A percentile compares a stretch with the other conserved stretches of the same genome.
These are phyloP conservation scores for Linderina pennispora DNA, from an alignment of 192 early-diverging fungal species.

Conservation along the genomic window DNA sequence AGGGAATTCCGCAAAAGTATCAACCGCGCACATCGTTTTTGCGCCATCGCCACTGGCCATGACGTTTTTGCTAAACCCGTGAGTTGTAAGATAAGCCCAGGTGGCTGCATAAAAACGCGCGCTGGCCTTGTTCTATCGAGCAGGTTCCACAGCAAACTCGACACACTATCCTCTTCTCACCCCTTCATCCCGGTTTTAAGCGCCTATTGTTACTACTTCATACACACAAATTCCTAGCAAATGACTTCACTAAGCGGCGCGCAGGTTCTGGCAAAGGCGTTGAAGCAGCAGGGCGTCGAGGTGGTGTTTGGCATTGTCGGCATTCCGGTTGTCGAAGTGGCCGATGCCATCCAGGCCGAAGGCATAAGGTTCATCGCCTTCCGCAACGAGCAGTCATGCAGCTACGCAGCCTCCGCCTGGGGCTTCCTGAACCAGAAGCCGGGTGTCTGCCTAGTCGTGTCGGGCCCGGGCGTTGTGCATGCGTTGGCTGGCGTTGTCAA, in stretches of 20 bases:
- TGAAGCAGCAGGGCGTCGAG: conserved; percentile 54
- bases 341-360: conserved; percentile 61
- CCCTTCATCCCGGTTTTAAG: too few relatives aligned
- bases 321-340: conserved; percentile 69
- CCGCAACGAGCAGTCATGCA: conserved; percentile 71
- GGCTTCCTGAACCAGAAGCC: conserved; percentile 57
- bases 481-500: conserved; percentile 63
- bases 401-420: conserved; percentile 62
- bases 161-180: too few relatives aligned
- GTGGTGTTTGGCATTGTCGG: conserved; percentile 74
- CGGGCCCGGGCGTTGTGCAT: conserved; percentile 69
- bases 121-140: too few relatives aligned
- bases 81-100: too few relatives aligned
- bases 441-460: conserved; percentile 63
- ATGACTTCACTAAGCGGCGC: conserved; percentile 46
- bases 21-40: too few relatives aligned
- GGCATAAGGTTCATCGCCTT: conserved; percentile 67
- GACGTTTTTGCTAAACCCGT: too few relatives aligned
- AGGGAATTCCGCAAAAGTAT: too few relatives aligned
- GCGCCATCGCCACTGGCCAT: too few relatives aligned
- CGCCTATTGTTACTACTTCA: background rate
- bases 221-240: background rate
- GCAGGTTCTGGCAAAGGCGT: conserved; percentile 50
- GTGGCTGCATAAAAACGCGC: too few relatives aligned
- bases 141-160: too few relatives aligned